phyloP scores from a whole-genome alignment of 129 eudicot genomes.

The Ambrosia artemisiifolia region DNA sequence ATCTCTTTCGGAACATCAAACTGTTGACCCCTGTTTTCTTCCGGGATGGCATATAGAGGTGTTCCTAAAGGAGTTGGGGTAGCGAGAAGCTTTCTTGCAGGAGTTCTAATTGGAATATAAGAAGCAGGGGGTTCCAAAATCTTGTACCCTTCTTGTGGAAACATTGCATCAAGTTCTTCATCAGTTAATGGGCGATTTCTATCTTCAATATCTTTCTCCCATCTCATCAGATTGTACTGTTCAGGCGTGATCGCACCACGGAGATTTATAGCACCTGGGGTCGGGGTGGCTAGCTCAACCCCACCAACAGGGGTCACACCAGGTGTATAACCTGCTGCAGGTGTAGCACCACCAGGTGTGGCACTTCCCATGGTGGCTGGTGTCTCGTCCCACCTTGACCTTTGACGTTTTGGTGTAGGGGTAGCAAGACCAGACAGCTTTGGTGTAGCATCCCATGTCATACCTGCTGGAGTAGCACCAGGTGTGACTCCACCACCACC shows the following conservation, averaged over 20 bases:
- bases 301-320: conserved; percentile 96
- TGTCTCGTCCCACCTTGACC: conserved; percentile 99
- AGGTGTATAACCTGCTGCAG: conserved; percentile 82
- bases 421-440: conserved; percentile 86
- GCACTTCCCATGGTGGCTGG: conserved; percentile 98
- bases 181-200: conserved; percentile 88
- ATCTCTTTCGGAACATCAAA: conserved; percentile 87
- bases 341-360: conserved; percentile 83
- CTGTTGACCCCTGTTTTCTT: conserved; percentile 79
- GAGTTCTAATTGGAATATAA: conserved; percentile 86
- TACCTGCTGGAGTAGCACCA: conserved; percentile 99
- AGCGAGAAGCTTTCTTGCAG: conserved; percentile 94
- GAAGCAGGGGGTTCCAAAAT: conserved; percentile 84
- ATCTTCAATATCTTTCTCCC: conserved; percentile 97
- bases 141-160: conserved; percentile 90
- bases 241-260: conserved; percentile 89
- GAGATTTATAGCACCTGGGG: conserved; percentile 62
- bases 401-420: conserved; percentile 89
- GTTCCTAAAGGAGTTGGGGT: conserved; percentile 89
- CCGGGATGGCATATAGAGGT: conserved; percentile 82
- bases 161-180: conserved; percentile 89
- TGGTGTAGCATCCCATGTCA: conserved; percentile 98
- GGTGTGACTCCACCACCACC: conserved; percentile 93
- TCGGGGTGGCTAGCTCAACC: conserved; percentile 90
- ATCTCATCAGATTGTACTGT: conserved; percentile 81